Conservation (phyloP, 2,329 filamentous ascomycete genomes). For the Sarocladium kiliense region DNA sequence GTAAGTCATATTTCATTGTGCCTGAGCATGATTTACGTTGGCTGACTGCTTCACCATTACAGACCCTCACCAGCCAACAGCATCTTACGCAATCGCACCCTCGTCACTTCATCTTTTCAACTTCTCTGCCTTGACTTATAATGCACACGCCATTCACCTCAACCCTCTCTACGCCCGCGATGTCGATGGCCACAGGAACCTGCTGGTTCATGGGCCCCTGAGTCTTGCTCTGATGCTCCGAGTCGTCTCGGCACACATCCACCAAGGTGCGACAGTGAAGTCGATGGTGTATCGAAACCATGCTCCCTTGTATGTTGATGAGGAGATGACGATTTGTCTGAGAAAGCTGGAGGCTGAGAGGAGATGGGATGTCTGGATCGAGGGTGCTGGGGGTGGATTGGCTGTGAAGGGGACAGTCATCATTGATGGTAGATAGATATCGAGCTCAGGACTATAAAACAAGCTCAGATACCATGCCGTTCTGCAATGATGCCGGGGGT, state of each 20-base stretch:
- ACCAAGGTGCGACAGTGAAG: conserved; percentile 27
- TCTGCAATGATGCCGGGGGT: too few species aligned
- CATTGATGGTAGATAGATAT: too few species aligned
- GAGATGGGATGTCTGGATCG: conserved; percentile 61
- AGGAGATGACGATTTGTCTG: conserved; percentile 66
- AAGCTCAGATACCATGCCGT: too few species aligned
- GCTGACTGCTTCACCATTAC: too few species aligned
- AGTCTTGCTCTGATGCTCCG: conserved; percentile 72
- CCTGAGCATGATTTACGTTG: too few species aligned
- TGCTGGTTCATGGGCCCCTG: conserved; percentile 85
- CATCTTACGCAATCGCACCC: conserved; percentile 54
- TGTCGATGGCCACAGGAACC: conserved; percentile 67
- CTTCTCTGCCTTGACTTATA: conserved; percentile 87
- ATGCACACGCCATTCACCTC: conserved; percentile 87
- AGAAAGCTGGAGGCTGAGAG: conserved; percentile 36
- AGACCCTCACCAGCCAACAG: conserved; percentile 30
- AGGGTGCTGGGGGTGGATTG: conserved; percentile 54
- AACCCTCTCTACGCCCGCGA: conserved; percentile 64
- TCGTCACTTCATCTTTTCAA: conserved; percentile 73
- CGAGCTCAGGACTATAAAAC: too few species aligned
- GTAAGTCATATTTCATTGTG: conserved; percentile 18
- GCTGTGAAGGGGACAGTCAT: conserved; percentile 53
- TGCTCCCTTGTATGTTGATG: conserved; percentile 71
- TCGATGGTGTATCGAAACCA: conserved; percentile 75
- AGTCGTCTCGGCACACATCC: conserved; percentile 38